phyloP scores from a whole-genome alignment of 495 filamentous ascomycete genomes.

The Xylaria flabelliformis region DNA sequence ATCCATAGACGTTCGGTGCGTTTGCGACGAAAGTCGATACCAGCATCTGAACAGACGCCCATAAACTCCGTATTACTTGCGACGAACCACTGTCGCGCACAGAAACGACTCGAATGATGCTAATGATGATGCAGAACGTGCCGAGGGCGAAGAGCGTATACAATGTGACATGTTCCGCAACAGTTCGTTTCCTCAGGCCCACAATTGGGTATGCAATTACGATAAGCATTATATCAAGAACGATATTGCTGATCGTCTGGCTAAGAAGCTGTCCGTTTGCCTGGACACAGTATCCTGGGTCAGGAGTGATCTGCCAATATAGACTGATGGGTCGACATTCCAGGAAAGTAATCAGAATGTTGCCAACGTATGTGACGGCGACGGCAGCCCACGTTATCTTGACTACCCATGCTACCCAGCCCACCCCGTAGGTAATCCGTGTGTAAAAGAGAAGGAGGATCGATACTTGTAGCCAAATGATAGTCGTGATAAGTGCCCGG shows the following conservation, averaged over 20 bases:
- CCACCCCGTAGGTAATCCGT: slow-evolving; percentile 45
- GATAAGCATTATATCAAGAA: slow-evolving; percentile 53
- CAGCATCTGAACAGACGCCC: slow-evolving; percentile 52
- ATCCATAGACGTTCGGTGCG: slow-evolving; percentile 49
- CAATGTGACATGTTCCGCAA: slow-evolving; percentile 46
- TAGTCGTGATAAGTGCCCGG: slow-evolving; percentile 31
- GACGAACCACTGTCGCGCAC: slow-evolving; percentile 41
- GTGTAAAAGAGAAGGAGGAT: slow-evolving; percentile 52
- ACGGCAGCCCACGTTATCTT: slow-evolving; percentile 43
- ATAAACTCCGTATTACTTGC: slow-evolving; percentile 50
- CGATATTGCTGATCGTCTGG: slow-evolving; percentile 49
- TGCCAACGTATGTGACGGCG: slow-evolving; percentile 43
- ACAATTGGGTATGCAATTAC: slow-evolving; percentile 50
- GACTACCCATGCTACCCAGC: slow-evolving; percentile 44
- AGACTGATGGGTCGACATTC: slow-evolving; percentile 53
- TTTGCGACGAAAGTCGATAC: slow-evolving; percentile 54
- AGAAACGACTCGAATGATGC: slow-evolving; percentile 47
- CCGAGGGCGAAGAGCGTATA: slow-evolving; percentile 49
- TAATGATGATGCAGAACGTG: slow-evolving; percentile 51
- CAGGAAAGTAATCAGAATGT: slow-evolving; percentile 49
- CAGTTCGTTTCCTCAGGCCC: slow-evolving; percentile 38
- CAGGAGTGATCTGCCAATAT: slow-evolving; percentile 52
- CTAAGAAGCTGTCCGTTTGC: slow-evolving; percentile 50
- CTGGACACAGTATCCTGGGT: slow-evolving; percentile 49
- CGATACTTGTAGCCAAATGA: slow-evolving; percentile 52